Base-by-base conservation (phyloP, 106 monocot genomes). In the Acorus calamus region DNA sequence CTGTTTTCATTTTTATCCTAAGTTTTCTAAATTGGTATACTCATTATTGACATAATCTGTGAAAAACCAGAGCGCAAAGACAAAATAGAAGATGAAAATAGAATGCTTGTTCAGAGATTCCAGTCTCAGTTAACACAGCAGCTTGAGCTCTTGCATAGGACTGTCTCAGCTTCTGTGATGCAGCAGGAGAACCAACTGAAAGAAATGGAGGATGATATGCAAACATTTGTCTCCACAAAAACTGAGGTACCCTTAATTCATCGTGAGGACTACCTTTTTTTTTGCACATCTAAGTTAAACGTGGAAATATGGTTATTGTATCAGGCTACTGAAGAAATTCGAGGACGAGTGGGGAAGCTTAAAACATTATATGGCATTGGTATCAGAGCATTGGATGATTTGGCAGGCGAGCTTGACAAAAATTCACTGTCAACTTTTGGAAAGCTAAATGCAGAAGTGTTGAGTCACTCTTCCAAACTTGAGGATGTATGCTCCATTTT, bases 181-280 rank as follows among this genome's bases (percentile, higher is more conserved):
- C 78, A 98, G 62, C 96, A 92, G 72, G 96, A 98, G 72, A 88
- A 63, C 61, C 87, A 91, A 59, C 79, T 98, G 55, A 85, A 81
- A 65, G 91, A 92, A 79, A 87, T 98, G 87, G 96, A 88, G 73
- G 80, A 87, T 56, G 91, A 98, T 56, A 98, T 98, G 91, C 80
- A 88, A 67, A 74, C 77, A 14, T 98, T 98, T 73, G 84, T 98
- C 5, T 88, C 85, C 67, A 81, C 83, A 50, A 98, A 98, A 70
- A 52, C 80, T 59, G 77, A 87, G 87, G 96, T 80, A 73, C 49
- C 28, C 28, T 28, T 28, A 28, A 28, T 28, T 28, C 28, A 28
- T 28, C 28, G 28, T 28, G 28, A n/a, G n/a, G 28, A 28, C 28
- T 0, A 28, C 28, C 28, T 28, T 28, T 42, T 41, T 45, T 41